phyloP scores from a whole-genome alignment of 306 rosid genomes.

The Elaeagnus macrophylla region DNA sequence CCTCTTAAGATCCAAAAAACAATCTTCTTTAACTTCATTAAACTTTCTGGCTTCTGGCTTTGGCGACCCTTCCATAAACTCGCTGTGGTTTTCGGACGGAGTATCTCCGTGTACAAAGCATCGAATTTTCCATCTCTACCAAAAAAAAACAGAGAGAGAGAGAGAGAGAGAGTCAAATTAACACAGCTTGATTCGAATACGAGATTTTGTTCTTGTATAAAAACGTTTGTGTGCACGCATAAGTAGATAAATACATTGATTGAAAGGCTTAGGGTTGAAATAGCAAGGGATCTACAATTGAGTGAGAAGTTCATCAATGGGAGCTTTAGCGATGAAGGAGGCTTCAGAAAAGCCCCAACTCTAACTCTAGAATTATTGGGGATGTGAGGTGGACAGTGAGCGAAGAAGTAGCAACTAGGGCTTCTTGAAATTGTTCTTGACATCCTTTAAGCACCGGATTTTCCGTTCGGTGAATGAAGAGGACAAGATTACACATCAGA shows the following conservation, averaged over 20 bases:
- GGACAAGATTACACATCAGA: neutral
- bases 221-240: too few relatives aligned
- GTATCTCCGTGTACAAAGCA: neutral
- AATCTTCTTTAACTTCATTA: neutral
- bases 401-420: conserved; percentile 18
- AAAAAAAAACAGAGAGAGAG: neutral
- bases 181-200: too few relatives aligned
- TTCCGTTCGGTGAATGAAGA: neutral
- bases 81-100: neutral
- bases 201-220: too few relatives aligned
- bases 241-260: conserved; percentile 16
- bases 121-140: neutral
- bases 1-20: neutral
- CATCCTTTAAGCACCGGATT: neutral
- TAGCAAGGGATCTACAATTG: conserved; percentile 6
- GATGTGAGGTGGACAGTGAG: neutral
- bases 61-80: neutral
- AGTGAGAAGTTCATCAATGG: neutral
- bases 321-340: neutral
- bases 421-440: neutral
- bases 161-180: too few relatives aligned
- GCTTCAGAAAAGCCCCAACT: conserved; percentile 15
- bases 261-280: conserved; percentile 9
- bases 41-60: neutral
- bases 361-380: conserved; percentile 24